Conservation (phyloP, 116 monocot genomes). For the Zostera marina region DNA sequence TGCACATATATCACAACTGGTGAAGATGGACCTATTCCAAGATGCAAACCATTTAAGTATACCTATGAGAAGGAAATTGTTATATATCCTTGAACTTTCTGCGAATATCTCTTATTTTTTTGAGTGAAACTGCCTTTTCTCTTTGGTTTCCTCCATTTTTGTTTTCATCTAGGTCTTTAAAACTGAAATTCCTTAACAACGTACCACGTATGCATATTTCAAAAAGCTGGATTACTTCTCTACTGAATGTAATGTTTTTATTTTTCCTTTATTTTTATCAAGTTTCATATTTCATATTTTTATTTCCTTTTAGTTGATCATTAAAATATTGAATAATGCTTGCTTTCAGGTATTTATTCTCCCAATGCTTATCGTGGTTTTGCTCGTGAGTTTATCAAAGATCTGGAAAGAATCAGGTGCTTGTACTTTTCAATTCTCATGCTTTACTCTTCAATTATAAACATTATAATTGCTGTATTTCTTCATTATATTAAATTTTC, state of each 20-base stretch:
- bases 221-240: constrained; percentile 99
- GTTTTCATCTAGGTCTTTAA: no score
- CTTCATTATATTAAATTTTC: neutral
- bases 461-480: neutral
- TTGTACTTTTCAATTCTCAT: neutral
- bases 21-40: constrained; percentile 99
- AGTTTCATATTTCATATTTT: constrained; percentile 6
- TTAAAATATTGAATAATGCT: neutral
- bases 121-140: no score
- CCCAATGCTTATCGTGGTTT: constrained; percentile 98
- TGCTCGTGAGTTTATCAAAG: constrained; percentile 99
- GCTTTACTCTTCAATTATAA: neutral
- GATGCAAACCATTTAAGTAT: constrained; percentile 99
- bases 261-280: neutral
- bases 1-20: constrained; percentile 90
- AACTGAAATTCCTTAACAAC: constrained; percentile 43
- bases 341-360: constrained; percentile 72
- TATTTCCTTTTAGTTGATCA: neutral
- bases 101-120: no score
- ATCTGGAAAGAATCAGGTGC: constrained; percentile 88
- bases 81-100: constrained; percentile 77
- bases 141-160: no score
- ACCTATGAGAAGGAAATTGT: constrained; percentile 99
- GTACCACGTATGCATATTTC: constrained; percentile 91
- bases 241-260: constrained; percentile 64